Evolutionary conservation across 129 eudicot genomes (phyloP).

Genomic region (Solidago caesia): DNA sequence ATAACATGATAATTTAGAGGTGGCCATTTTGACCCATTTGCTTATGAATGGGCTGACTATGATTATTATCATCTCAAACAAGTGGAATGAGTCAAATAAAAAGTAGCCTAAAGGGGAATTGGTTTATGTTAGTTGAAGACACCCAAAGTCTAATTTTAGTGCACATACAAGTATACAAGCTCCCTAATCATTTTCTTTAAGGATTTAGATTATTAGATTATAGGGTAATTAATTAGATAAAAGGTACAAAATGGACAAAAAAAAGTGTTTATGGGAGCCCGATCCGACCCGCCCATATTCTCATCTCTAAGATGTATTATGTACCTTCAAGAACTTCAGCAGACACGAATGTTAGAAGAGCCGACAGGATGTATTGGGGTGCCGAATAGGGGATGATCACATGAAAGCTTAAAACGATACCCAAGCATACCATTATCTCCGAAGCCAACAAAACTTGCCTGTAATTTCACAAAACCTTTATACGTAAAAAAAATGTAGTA

Average conservation of each 20-base stretch:
- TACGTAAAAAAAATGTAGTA: neutral
- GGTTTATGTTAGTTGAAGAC: neutral
- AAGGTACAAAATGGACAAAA: neutral
- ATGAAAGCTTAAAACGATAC: constrained; percentile 58
- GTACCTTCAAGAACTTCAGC: constrained; percentile 76
- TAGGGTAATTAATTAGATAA: neutral
- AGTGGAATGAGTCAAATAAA: too few species aligned
- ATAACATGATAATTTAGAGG: neutral
- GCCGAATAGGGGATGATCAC: constrained; percentile 45
- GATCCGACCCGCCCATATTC: neutral
- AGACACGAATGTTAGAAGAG: constrained; percentile 57
- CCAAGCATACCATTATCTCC: constrained; percentile 59
- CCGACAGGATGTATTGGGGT: constrained; percentile 56
- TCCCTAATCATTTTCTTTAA: too few species aligned
- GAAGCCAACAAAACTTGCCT: constrained; percentile 70
- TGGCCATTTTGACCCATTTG: neutral
- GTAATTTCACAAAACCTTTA: constrained; percentile 15
- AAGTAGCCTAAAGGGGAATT: too few species aligned
- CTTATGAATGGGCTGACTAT: neutral
- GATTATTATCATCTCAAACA: too few species aligned
- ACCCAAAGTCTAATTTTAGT: neutral
- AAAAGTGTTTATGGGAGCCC: neutral
- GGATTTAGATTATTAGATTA: too few species aligned
- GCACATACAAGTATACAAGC: neutral
- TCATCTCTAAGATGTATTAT: neutral